Evolutionary conservation across 495 filamentous ascomycete genomes (phyloP), one percentile per base, ranked within the genome.

Genomic region (Amphirosellinia nigrospora): DNA sequence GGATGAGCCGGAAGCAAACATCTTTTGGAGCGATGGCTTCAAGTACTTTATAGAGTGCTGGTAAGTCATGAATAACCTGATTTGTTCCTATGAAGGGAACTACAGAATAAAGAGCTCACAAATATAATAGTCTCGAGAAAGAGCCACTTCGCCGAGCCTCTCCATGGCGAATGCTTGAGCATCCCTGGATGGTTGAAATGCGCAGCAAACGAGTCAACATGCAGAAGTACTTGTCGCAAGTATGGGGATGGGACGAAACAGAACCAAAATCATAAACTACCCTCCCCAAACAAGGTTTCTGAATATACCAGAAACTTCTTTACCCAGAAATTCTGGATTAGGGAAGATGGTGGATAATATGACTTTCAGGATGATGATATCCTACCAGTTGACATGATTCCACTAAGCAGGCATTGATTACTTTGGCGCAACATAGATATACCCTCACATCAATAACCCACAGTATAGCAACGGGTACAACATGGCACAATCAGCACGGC

Each of bases 1-100:
- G 80, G 96, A 99, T 74, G 96, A 99, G 81, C 92, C 92, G 21
- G 86, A 88, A 48, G 83, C 86, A 16, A 88, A 86, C 46, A 96
- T 98, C 74, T 90, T 87, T 77, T 98, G 96, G 96, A 96, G 91
- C 72, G 92, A 94, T 73, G 96, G 90, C 72, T 98, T 99, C 81
- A 99, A 99, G 77, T 98, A 97, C 79, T 99, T 98, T 73, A 97
- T 99, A 79, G 94, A 97, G 81, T 97, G 94, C 89, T 98, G 96
- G 96, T 98, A 90, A 78, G 93, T 92, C 39, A n/a, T 46, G 28
- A 56, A 23, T 28, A 34, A 23, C 3, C 19, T 26, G 7, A 28
- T 19, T 23, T 13, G 30, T 50, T 53, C 52, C 19, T 38, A 63
- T 30, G 46, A 62, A 8, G 45, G 28, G 13, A 28, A 56, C 39